Evolutionary conservation across 2,329 filamentous ascomycete species (phyloP), one percentile per base, ranked within the genome.

Genomic region (Monilinia fructigena): DNA sequence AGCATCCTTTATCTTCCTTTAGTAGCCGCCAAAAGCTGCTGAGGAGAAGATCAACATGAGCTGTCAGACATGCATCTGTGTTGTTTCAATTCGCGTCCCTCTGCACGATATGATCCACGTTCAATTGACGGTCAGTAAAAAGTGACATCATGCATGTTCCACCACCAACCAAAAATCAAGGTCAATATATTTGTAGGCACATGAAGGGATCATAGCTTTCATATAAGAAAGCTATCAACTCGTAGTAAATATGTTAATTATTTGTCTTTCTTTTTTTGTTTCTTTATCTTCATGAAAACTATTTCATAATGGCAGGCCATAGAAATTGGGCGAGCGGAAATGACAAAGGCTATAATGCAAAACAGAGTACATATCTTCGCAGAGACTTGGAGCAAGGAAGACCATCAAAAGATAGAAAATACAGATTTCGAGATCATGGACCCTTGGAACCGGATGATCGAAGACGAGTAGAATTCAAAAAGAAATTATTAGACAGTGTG

Each of bases 391-490:
- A 67, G 47, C 31, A 62, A 18, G 66, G 61, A 20, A 50, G 54
- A n/a, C 69, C 70, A 38, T 45, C 52, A 18, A 65, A 67, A n/a
- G 70, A 72, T 61, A 63, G 69, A 2, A 73, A 68, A 35, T 70
- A 73, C 31, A 55, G 71, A 20, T 73, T 73, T 61, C 52, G 71
- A 38, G 70, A 71, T 45, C 40, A 70, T 48, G 63, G 55, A 23
- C 40, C 67, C 8, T 42, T 72, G 12, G 71, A 73, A 42, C 55
- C 66, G 6, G 71, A 73, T 61, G 70, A 73, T 63, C 68, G 69
- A 59, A 62, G 71, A 40, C 56, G 71, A 16, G 68, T 72, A 8
- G 66, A 70, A 53, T 73, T 73, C 45, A 72, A 72, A 63, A 70
- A 50, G 38, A 70, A 68, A 40, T 48, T 73, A 20, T 38, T 72